Evolutionary conservation across 257 asterid species (phyloP).

Genomic region (Solanum appendiculatum): DNA sequence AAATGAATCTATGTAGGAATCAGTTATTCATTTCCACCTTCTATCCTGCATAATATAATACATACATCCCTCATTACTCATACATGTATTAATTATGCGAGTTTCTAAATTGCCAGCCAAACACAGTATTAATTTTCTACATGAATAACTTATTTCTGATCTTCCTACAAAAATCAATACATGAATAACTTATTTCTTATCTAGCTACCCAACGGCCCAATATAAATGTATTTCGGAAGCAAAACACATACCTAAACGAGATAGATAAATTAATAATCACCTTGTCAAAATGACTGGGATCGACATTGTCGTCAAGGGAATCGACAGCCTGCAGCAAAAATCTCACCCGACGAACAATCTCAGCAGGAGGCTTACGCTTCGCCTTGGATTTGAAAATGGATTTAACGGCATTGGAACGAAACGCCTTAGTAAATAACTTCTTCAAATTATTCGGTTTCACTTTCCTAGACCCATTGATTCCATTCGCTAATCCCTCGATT

Average conservation of each 20-base stretch:
- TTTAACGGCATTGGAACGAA: slow-evolving; percentile 32
- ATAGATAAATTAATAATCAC: background rate
- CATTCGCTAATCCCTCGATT: background rate
- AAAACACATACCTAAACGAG: no score
- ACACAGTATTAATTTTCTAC: background rate
- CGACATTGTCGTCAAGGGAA: slow-evolving; percentile 9
- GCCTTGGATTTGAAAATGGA: slow-evolving; percentile 50
- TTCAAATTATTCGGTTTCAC: slow-evolving; percentile 21
- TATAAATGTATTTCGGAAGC: no score
- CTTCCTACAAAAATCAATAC: background rate
- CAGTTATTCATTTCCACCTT: background rate
- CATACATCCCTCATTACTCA: background rate
- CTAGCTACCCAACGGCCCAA: background rate
- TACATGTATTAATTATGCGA: background rate
- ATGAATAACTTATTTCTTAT: background rate
- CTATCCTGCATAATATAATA: background rate
- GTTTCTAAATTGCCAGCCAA: background rate
- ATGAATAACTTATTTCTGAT: no score
- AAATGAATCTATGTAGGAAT: no score
- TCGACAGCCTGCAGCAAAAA: slow-evolving; percentile 28
- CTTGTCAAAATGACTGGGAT: slow-evolving; percentile 27
- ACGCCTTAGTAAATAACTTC: slow-evolving; percentile 35
- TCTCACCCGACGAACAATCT: slow-evolving; percentile 38
- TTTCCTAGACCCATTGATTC: background rate
- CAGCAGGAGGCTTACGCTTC: slow-evolving; percentile 36